A percentile compares a stretch with the other conserved stretches of the same genome.
Evolutionary conservation across 225 moss, liverwort and hornwort species (phyloP).

Genomic region (Polytrichum commune): DNA sequence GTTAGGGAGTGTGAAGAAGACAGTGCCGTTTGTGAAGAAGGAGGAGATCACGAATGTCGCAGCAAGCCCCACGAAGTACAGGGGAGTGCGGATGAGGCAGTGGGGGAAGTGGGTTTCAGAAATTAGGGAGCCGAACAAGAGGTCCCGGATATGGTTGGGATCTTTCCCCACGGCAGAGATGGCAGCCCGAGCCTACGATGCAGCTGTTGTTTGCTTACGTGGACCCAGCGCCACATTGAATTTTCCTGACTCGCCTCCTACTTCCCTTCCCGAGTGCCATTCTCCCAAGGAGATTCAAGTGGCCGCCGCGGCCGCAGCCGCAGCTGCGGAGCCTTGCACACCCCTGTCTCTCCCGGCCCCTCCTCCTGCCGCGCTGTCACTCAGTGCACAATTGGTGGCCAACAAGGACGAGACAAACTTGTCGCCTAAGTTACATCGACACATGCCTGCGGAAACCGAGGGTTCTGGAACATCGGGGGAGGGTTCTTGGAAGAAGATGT

Average conservation of each 20-base stretch:
- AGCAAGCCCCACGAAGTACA: slow-evolving; percentile 33
- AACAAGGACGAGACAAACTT: slow-evolving; percentile 12
- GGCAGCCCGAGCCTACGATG: slow-evolving; percentile 52
- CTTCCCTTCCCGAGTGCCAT: slow-evolving; percentile 22
- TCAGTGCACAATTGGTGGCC: slow-evolving; percentile 24
- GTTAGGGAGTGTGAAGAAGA: slow-evolving; percentile 16
- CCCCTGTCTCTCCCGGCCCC: slow-evolving; percentile 13
- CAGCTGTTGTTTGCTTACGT: slow-evolving; percentile 43
- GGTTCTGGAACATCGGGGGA: slow-evolving; percentile 32
- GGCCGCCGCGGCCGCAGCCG: slow-evolving; percentile 39
- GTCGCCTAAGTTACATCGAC: slow-evolving; percentile 1
- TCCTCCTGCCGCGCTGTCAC: slow-evolving; percentile 25
- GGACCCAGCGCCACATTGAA: slow-evolving; percentile 35
- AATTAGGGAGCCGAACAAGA: slow-evolving; percentile 50
- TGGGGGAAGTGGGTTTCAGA: slow-evolving; percentile 58
- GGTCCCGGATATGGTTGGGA: slow-evolving; percentile 47
- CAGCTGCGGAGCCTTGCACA: slow-evolving; percentile 39
- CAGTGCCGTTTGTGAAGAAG: slow-evolving; percentile 12
- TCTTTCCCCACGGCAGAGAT: slow-evolving; percentile 46
- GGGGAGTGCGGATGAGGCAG: slow-evolving; percentile 50
- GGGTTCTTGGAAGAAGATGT: slow-evolving; percentile 13
- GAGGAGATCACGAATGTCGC: slow-evolving; percentile 6
- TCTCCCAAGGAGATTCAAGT: slow-evolving; percentile 48
- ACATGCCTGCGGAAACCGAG: slow-evolving; percentile 21
- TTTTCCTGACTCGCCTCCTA: slow-evolving; percentile 43